A percentile compares a stretch with the other conserved stretches of the same genome.
These are phyloP conservation scores for Sordariomycetes sp. DNA, from an alignment of 2,329 filamentous ascomycete species.

Conservation along the genomic window DNA sequence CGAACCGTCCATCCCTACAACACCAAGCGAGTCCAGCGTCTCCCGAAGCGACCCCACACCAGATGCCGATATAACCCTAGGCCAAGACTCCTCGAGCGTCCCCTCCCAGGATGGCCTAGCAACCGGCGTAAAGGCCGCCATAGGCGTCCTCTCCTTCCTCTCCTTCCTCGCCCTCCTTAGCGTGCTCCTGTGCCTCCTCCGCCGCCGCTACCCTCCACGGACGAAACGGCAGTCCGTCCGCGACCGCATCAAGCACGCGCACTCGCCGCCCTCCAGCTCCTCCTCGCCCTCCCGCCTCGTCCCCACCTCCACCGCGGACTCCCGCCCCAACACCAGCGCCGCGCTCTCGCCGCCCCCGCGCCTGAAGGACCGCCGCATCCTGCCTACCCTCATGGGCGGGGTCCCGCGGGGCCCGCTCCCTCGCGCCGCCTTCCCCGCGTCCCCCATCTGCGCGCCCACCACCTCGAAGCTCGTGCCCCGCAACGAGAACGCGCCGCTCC, in stretches of 20 bases:
- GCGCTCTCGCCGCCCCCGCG: slow-evolving; percentile 32
- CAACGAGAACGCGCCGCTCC: slow-evolving; percentile 13
- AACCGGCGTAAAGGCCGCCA: slow-evolving; percentile 29
- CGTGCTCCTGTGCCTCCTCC: slow-evolving; percentile 25
- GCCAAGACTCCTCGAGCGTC: neutral
- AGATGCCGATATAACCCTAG: neutral
- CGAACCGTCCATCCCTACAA: neutral
- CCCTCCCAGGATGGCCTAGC: slow-evolving; percentile 15
- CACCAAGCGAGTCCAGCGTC: neutral
- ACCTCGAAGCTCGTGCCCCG: slow-evolving; percentile 23
- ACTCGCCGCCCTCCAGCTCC: slow-evolving; percentile 16
- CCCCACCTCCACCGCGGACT: slow-evolving; percentile 10
- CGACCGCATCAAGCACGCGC: slow-evolving; percentile 8
- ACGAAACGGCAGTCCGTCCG: slow-evolving; percentile 2
- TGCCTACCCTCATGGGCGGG: slow-evolving; percentile 20
- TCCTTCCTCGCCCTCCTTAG: slow-evolving; percentile 23
- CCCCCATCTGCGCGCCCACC: slow-evolving; percentile 25
- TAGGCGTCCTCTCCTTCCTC: slow-evolving; percentile 30
- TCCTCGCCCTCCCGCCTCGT: slow-evolving; percentile 26
- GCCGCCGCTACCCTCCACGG: slow-evolving; percentile 13
- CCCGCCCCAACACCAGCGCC: neutral
- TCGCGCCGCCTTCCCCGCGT: slow-evolving; percentile 19
- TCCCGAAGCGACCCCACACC: neutral
- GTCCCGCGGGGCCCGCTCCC: slow-evolving; percentile 11
- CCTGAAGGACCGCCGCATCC: slow-evolving; percentile 33